These are phyloP conservation scores for Clitopilus hobsonii DNA, from an alignment of 768 basidiomycete genomes.

Conservation along the genomic window DNA sequence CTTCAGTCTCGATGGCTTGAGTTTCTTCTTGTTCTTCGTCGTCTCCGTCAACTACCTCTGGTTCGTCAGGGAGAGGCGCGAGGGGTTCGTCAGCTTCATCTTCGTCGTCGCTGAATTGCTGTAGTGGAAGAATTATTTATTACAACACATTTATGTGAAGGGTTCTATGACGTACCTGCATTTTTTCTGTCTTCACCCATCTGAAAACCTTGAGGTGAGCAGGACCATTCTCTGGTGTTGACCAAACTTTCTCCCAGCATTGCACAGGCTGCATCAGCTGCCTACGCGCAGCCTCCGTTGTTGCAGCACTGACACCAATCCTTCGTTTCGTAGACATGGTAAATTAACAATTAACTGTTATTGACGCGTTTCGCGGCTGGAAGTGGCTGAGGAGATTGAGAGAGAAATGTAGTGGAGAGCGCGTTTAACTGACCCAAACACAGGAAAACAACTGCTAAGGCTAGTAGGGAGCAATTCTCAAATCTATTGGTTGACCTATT, in stretches of 20 bases:
- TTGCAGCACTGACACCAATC: slow-evolving; percentile 72
- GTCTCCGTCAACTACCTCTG: slow-evolving; percentile 64
- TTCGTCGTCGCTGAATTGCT: slow-evolving; percentile 91
- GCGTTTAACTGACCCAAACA: not conserved
- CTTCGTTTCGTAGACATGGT: slow-evolving; percentile 69
- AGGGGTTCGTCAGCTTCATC: slow-evolving; percentile 75
- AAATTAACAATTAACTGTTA: slow-evolving; percentile 1
- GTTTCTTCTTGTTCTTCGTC: slow-evolving; percentile 77
- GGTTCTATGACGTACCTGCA: slow-evolving; percentile 45
- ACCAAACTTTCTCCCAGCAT: slow-evolving; percentile 82
- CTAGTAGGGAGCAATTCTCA: too few relatives aligned
- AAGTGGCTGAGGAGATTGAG: not conserved
- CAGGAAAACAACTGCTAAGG: not conserved
- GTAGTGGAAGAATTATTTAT: not conserved
- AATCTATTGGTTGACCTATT: too few relatives aligned
- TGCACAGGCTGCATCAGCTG: slow-evolving; percentile 89
- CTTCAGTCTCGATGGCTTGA: slow-evolving; percentile 36
- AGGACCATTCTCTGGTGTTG: slow-evolving; percentile 49
- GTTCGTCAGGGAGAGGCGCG: slow-evolving; percentile 74
- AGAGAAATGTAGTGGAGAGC: not conserved
- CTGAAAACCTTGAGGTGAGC: slow-evolving; percentile 62
- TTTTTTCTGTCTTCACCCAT: slow-evolving; percentile 79
- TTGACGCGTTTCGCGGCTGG: not conserved
- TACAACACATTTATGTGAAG: not conserved
- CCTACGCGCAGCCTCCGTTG: slow-evolving; percentile 75